phyloP scores from a whole-genome alignment of 1,284 basidiomycete species.

The Cystobasidiaceae sp. region DNA sequence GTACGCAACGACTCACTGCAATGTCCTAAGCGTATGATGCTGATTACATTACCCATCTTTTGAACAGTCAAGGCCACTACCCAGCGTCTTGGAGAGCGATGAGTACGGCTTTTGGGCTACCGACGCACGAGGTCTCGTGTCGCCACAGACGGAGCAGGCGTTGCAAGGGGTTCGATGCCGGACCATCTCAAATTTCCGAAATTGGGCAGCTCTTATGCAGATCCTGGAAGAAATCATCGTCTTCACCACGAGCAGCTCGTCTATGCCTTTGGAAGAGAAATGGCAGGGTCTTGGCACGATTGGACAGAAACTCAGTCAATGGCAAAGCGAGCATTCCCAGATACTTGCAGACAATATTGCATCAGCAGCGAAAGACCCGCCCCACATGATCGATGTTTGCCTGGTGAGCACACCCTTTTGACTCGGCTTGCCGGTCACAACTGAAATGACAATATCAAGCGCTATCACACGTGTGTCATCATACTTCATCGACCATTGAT shows the following conservation, averaged over 20 bases:
- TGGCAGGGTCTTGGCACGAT: neutral
- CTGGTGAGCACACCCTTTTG: neutral
- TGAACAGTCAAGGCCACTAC: neutral
- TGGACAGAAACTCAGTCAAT: neutral
- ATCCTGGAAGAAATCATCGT: neutral
- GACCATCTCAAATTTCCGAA: neutral
- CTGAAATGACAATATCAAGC: neutral
- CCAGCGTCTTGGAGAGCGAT: neutral
- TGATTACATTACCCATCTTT: neutral
- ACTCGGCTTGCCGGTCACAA: neutral
- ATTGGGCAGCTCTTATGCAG: neutral
- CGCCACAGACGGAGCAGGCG: neutral
- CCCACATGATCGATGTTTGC: neutral
- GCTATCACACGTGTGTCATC: neutral
- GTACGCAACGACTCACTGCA: neutral
- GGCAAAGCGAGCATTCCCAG: neutral
- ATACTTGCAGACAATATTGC: neutral
- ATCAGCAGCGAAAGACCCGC: neutral
- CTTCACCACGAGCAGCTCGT: neutral
- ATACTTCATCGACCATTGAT: neutral
- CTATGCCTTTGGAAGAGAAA: neutral
- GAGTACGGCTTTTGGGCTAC: neutral
- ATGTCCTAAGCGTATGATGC: neutral
- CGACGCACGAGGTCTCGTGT: neutral
- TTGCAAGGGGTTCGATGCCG: neutral